These are phyloP conservation scores for Penicillium cinerascens DNA, from an alignment of 495 filamentous ascomycete genomes.

Conservation along the genomic window DNA sequence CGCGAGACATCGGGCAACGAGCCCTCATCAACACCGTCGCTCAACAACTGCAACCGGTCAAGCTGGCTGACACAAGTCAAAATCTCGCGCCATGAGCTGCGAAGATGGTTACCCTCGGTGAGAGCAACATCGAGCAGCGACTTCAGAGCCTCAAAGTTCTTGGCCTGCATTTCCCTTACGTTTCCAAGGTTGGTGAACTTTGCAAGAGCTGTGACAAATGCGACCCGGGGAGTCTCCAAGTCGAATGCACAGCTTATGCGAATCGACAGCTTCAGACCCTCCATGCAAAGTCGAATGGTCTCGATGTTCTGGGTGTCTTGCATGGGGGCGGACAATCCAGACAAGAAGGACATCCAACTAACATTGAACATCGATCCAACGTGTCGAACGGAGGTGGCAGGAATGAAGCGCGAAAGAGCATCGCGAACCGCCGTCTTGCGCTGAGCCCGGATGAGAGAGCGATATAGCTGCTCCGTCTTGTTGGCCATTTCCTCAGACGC, in stretches of 20 bases:
- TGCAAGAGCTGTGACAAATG: slow-evolving; percentile 89
- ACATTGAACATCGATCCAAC: slow-evolving; percentile 99
- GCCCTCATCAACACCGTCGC: slow-evolving; percentile 87
- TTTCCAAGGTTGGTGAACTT: slow-evolving; percentile 96
- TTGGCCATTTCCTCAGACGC: slow-evolving; percentile 93
- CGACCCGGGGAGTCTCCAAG: slow-evolving; percentile 81
- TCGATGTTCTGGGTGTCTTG: slow-evolving; percentile 90
- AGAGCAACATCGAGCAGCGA: slow-evolving; percentile 86
- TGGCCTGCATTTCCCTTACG: slow-evolving; percentile 88
- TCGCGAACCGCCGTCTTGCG: slow-evolving; percentile 68
- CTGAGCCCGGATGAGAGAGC: slow-evolving; percentile 82
- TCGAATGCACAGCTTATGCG: slow-evolving; percentile 92
- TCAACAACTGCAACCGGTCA: slow-evolving; percentile 92
- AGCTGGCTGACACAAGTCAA: slow-evolving; percentile 94
- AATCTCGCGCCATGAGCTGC: slow-evolving; percentile 90
- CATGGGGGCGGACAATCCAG: slow-evolving; percentile 83
- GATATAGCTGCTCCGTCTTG: slow-evolving; percentile 85
- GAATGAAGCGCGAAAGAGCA: slow-evolving; percentile 73
- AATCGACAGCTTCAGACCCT: slow-evolving; percentile 90
- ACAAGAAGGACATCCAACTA: slow-evolving; percentile 98
- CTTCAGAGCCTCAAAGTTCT: slow-evolving; percentile 93
- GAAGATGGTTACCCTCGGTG: slow-evolving; percentile 84
- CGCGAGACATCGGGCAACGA: slow-evolving; percentile 90
- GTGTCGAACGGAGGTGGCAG: slow-evolving; percentile 88
- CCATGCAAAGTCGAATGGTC: slow-evolving; percentile 85